Percentiles rank a stretch among this genome's conserved stretches.
These are phyloP conservation scores for Dentipellis sp. DNA, from an alignment of 768 basidiomycete genomes.

Conservation along the genomic window DNA sequence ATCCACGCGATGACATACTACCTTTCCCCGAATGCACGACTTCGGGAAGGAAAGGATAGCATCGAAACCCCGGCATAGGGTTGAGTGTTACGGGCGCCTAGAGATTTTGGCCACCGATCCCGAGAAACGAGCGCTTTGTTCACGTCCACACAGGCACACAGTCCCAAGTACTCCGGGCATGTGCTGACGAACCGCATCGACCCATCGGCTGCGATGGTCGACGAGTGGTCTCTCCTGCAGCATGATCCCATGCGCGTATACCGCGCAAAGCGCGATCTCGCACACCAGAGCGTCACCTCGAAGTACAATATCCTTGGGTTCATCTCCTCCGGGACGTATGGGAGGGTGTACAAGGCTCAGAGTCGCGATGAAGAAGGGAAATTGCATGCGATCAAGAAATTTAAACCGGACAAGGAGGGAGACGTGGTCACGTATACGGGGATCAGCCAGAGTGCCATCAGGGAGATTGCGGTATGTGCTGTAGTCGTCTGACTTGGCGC, in stretches of 20 bases:
- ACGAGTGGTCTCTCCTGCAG: slow-evolving; percentile 12
- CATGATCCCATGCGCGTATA: slow-evolving; percentile 83
- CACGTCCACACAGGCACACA: no score
- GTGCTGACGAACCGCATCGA: background rate
- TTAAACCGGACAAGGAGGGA: slow-evolving; percentile 99
- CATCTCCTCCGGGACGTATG: slow-evolving; percentile 97
- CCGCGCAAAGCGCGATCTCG: slow-evolving; percentile 66
- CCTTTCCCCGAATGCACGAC: no score
- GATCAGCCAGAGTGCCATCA: slow-evolving; percentile 93
- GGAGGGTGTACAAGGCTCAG: slow-evolving; percentile 95
- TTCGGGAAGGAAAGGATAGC: no score
- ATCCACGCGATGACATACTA: no score
- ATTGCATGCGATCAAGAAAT: slow-evolving; percentile 97
- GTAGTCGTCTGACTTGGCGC: background rate
- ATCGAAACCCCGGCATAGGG: no score
- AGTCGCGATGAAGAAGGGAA: slow-evolving; percentile 50
- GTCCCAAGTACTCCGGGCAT: no score
- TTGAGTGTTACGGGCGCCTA: no score
- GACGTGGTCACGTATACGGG: slow-evolving; percentile 94
- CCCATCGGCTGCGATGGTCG: slow-evolving; percentile 8
- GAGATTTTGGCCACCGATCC: no score
- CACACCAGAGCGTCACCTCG: slow-evolving; percentile 56
- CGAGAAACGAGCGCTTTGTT: no score
- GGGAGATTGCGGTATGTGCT: slow-evolving; percentile 83
- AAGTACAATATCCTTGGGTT: slow-evolving; percentile 94